phyloP scores from a whole-genome alignment of 2,329 filamentous ascomycete species.

The Phaeosphaeria sp. region DNA sequence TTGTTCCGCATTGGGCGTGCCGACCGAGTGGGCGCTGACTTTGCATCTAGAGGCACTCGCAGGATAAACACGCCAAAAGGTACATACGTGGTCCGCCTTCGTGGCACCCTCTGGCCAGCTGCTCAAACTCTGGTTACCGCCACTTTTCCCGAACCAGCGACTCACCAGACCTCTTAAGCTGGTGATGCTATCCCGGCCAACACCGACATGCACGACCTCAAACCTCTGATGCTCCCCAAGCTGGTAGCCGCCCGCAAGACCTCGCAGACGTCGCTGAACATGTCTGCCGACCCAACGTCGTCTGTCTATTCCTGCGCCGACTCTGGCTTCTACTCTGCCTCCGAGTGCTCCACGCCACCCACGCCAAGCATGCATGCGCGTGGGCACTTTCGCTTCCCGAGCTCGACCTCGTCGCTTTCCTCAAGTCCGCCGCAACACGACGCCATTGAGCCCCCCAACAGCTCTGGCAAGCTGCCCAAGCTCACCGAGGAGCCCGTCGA shows the following conservation, averaged over 20 bases:
- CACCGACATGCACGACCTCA: conserved; percentile 48
- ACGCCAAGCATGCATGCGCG: conserved; percentile 73
- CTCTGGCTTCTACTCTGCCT: conserved; percentile 59
- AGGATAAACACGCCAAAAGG: conserved; percentile 35
- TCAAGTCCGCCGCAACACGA: conserved; percentile 60
- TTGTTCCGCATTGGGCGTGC: conserved; percentile 32
- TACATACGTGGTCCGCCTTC: conserved; percentile 49
- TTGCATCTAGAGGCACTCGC: conserved; percentile 25
- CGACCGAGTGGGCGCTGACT: conserved; percentile 33
- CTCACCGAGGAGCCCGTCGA: conserved; percentile 84
- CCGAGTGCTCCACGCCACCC: conserved; percentile 72
- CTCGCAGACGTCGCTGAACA: conserved; percentile 43
- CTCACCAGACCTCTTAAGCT: conserved; percentile 33
- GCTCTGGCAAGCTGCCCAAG: conserved; percentile 75
- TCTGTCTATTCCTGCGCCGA: conserved; percentile 45
- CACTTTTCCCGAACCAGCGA: conserved; percentile 32
- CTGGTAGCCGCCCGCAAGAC: conserved; percentile 48
- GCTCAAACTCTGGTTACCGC: conserved; percentile 41
- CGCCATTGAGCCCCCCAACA: conserved; percentile 62
- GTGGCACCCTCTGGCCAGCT: conserved; percentile 44
- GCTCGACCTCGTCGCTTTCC: conserved; percentile 80
- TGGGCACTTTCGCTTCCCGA: conserved; percentile 70
- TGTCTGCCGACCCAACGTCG: conserved; percentile 38
- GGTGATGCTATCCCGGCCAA: conserved; percentile 47
- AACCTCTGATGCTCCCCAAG: conserved; percentile 48